Evolutionary conservation across 164 flowering plant genomes (phyloP).

Genomic region (Chimonanthus salicifolius): DNA sequence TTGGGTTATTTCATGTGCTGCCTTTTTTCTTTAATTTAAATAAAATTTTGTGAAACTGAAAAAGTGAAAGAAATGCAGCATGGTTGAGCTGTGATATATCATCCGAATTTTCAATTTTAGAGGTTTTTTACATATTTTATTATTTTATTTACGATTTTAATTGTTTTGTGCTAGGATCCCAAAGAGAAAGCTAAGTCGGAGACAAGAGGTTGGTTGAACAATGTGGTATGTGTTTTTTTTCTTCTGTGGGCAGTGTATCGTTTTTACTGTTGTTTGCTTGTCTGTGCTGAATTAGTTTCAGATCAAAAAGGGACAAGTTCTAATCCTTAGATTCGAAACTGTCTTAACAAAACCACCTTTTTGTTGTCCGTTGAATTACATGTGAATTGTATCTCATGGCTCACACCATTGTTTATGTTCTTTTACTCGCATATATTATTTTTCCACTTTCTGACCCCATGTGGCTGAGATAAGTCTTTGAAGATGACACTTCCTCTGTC

Average conservation of each 20-base stretch:
- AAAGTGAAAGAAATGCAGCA: background rate
- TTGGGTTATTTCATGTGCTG: background rate
- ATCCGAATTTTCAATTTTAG: background rate
- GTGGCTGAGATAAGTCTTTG: too few relatives aligned
- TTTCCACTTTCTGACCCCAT: too few relatives aligned
- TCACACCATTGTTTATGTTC: too few relatives aligned
- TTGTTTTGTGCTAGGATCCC: constrained; percentile 63
- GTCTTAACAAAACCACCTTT: too few relatives aligned
- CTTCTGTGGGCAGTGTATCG: background rate
- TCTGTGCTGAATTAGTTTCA: background rate
- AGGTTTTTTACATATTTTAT: background rate
- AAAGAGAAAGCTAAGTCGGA: constrained; percentile 97
- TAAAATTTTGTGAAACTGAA: background rate
- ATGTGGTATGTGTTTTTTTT: constrained; percentile 58
- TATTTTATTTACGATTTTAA: background rate
- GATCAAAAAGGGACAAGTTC: too few relatives aligned
- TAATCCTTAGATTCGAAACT: too few relatives aligned
- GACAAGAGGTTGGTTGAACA: constrained; percentile 98
- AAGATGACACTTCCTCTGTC: too few relatives aligned
- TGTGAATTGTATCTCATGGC: too few relatives aligned
- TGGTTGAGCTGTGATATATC: background rate
- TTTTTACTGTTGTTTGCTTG: background rate
- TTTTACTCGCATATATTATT: too few relatives aligned
- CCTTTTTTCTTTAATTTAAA: background rate
- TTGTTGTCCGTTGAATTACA: too few relatives aligned